phyloP scores from a whole-genome alignment of 345 rosid species.

The Abelmoschus esculentus region DNA sequence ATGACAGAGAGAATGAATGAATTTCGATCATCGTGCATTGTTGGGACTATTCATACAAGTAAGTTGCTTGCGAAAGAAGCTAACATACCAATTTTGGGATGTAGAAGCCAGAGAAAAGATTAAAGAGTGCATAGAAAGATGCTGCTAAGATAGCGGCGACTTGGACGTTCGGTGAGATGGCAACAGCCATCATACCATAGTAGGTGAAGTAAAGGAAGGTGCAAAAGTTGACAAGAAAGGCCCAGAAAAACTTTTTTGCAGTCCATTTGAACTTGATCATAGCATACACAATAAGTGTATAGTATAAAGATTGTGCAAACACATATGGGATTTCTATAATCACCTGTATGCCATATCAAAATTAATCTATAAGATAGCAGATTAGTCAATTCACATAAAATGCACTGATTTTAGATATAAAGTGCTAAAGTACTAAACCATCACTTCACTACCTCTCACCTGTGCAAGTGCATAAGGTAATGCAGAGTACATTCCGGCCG shows the following conservation, averaged over 20 bases:
- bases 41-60: background rate
- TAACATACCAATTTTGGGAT: constrained; percentile 61
- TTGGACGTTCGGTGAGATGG: constrained; percentile 83
- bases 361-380: background rate
- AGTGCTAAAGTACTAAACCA: background rate
- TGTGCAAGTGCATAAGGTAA: constrained; percentile 62
- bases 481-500: constrained; percentile 68
- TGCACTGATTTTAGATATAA: background rate
- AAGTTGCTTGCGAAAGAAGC: constrained; percentile 1
- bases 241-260: constrained; percentile 62
- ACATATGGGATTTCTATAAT: constrained; percentile 63
- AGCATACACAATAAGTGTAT: constrained; percentile 51
- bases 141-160: constrained; percentile 65
- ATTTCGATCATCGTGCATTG: background rate
- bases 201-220: constrained; percentile 90
- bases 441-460: constrained; percentile 21
- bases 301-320: constrained; percentile 51
- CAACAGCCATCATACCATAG: constrained; percentile 86
- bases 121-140: constrained; percentile 64
- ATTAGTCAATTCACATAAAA: background rate
- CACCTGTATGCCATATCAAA: constrained; percentile 40
- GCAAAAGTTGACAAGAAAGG: constrained; percentile 64
- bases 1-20: background rate
- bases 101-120: constrained; percentile 79
- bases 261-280: constrained; percentile 80